Percentiles rank a stretch among this genome's conserved stretches.
These are phyloP conservation scores for Aspergillus sp. DNA, from an alignment of 2,329 filamentous ascomycete genomes.

Conservation along the genomic window DNA sequence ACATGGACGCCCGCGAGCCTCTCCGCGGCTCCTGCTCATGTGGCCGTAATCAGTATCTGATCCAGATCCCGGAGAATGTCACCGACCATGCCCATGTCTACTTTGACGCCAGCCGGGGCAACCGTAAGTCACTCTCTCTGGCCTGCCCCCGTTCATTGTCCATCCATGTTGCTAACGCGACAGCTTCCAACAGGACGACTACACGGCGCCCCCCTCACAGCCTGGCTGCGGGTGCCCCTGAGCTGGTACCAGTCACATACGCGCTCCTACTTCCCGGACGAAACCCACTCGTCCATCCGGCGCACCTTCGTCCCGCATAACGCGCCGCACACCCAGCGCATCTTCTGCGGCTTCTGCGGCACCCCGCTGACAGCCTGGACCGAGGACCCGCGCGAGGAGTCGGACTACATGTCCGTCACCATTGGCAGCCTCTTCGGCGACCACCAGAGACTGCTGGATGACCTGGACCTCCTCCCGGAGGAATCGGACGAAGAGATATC, in stretches of 20 bases:
- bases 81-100: constrained; percentile 56
- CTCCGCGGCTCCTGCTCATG: constrained; percentile 75
- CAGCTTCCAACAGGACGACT: constrained; percentile 42
- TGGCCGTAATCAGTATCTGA: constrained; percentile 72
- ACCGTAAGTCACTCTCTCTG: constrained; percentile 56
- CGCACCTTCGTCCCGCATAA: constrained; percentile 55
- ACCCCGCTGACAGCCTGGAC: constrained; percentile 79
- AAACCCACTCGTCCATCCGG: constrained; percentile 58
- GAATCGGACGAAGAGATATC: constrained; percentile 7
- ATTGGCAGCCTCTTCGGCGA: constrained; percentile 65
- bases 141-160: background rate
- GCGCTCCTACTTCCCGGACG: constrained; percentile 67
- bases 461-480: constrained; percentile 60
- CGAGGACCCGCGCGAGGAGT: constrained; percentile 60
- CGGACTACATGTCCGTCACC: constrained; percentile 70
- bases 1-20: constrained; percentile 30
- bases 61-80: constrained; percentile 55
- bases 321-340: constrained; percentile 53
- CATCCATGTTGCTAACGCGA: background rate
- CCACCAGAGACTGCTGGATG: constrained; percentile 63
- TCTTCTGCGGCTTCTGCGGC: constrained; percentile 89
- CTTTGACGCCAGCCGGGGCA: constrained; percentile 60
- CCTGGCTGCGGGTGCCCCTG: constrained; percentile 75
- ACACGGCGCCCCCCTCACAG: constrained; percentile 63
- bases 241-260: constrained; percentile 71